Conservation (phyloP, 805 yeast species). For the Metschnikowia bowlesiae region DNA sequence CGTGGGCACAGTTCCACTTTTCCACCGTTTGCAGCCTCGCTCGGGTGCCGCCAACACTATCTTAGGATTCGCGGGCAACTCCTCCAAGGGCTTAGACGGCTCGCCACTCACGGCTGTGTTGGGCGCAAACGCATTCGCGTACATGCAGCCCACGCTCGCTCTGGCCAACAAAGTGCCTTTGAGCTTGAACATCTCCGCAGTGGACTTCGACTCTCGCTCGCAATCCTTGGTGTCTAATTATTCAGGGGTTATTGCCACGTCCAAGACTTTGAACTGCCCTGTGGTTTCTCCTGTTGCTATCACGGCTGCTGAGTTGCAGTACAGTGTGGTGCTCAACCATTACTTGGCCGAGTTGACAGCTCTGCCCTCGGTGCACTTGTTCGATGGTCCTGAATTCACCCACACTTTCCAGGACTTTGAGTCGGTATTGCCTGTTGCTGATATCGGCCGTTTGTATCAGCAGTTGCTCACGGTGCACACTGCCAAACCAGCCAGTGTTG, state of each 20-base stretch:
- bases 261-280: conserved; percentile 59
- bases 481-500: conserved; percentile 21
- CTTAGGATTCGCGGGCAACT: conserved; percentile 54
- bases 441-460: conserved; percentile 36
- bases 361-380: conserved; percentile 63
- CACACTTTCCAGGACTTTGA: conserved; percentile 46
- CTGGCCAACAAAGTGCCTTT: conserved; percentile 44
- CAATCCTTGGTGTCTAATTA: conserved; percentile 61
- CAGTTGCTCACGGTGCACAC: conserved; percentile 28
- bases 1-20: conserved; percentile 54
- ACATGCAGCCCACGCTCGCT: conserved; percentile 59
- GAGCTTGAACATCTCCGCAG: conserved; percentile 69
- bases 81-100: conserved; percentile 1
- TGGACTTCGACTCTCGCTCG: conserved; percentile 57
- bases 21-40: conserved; percentile 65
- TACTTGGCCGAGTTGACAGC: conserved; percentile 49
- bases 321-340: conserved; percentile 58
- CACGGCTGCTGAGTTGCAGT: conserved; percentile 57
- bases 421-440: conserved; percentile 41
- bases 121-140: conserved; percentile 63
- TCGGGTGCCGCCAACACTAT: conserved; percentile 80
- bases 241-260: conserved; percentile 54
- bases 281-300: conserved; percentile 62
- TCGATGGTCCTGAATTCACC: conserved; percentile 71
- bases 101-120: conserved; percentile 48